Percentiles rank a stretch among this genome's conserved stretches.
phyloP scores from a whole-genome alignment of 352 stramenopile genomes.

The Phytophthora lateralis region DNA sequence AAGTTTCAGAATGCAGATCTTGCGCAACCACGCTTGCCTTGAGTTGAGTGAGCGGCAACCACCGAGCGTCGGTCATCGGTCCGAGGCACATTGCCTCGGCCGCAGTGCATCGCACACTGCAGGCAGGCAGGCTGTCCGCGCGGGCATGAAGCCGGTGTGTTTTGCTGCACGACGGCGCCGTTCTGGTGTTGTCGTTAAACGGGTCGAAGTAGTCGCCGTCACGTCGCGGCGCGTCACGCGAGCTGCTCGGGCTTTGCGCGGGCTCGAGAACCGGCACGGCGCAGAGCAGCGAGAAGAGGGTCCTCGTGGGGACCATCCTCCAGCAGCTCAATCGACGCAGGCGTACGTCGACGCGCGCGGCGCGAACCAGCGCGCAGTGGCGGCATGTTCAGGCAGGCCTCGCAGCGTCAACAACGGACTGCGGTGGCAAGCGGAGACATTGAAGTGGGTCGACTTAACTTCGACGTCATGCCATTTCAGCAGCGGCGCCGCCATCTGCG shows the following conservation, averaged over 20 bases:
- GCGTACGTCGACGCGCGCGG: conserved; percentile 5
- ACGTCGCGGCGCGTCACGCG: conserved; percentile 45
- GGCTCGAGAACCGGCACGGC: conserved; percentile 1
- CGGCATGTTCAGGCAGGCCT: too few relatives aligned
- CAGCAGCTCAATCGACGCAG: conserved; percentile 10
- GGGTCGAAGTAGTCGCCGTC: conserved; percentile 4
- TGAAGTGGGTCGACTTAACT: neutral
- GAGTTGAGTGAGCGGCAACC: too few relatives aligned
- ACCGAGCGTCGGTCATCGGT: too few relatives aligned
- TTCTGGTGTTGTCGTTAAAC: conserved; percentile 17
- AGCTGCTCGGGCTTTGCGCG: conserved; percentile 23
- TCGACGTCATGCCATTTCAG: conserved; percentile 9
- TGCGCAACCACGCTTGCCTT: neutral
- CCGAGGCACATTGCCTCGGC: too few relatives aligned
- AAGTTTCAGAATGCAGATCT: neutral
- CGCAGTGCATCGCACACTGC: too few relatives aligned
- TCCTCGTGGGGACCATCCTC: conserved; percentile 5
- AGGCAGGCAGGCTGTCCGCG: neutral
- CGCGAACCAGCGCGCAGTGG: too few relatives aligned
- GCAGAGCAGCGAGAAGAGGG: conserved; percentile 3
- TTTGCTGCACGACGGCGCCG: conserved; percentile 14
- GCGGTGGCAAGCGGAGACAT: too few relatives aligned
- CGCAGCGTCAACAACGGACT: too few relatives aligned
- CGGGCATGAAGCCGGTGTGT: neutral
- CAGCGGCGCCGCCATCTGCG: conserved; percentile 7